phyloP scores from a whole-genome alignment of 805 yeast genomes.

The Metschnikowia peoriensis region DNA sequence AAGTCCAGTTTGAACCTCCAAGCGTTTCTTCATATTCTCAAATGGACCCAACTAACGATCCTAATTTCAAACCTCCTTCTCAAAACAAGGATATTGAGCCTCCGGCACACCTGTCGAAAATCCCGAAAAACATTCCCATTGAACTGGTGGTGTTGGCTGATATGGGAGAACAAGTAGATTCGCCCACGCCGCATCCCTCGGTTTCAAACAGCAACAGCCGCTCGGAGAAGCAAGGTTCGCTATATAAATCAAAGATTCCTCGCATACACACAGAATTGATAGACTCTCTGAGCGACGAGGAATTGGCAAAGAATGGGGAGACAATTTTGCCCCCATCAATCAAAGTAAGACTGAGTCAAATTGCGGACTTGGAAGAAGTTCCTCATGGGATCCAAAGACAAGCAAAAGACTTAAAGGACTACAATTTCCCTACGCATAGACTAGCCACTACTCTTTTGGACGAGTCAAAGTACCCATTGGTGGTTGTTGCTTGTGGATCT shows the following conservation, averaged over 20 bases:
- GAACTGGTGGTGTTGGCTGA: slow-evolving; percentile 72
- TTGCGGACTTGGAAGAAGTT: slow-evolving; percentile 94
- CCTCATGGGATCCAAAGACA: slow-evolving; percentile 93
- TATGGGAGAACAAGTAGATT: slow-evolving; percentile 65
- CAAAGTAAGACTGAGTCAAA: slow-evolving; percentile 54
- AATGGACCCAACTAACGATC: slow-evolving; percentile 94
- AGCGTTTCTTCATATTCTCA: background rate
- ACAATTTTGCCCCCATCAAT: slow-evolving; percentile 42
- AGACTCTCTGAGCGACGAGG: slow-evolving; percentile 45
- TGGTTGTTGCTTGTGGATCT: slow-evolving; percentile 96
- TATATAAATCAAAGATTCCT: slow-evolving; percentile 46
- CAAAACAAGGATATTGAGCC: slow-evolving; percentile 60
- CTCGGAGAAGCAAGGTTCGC: slow-evolving; percentile 15
- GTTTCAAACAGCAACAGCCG: slow-evolving; percentile 2
- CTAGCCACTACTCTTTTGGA: slow-evolving; percentile 68
- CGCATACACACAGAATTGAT: slow-evolving; percentile 55
- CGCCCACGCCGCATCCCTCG: slow-evolving; percentile 60
- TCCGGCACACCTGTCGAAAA: slow-evolving; percentile 61
- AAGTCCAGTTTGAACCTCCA: background rate
- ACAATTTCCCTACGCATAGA: slow-evolving; percentile 85
- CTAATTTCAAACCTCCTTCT: slow-evolving; percentile 85
- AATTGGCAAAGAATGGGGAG: slow-evolving; percentile 1
- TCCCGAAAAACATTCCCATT: slow-evolving; percentile 75
- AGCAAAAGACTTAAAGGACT: slow-evolving; percentile 65
- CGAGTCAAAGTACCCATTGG: slow-evolving; percentile 80